These are phyloP conservation scores for Solanum virginianum DNA, from an alignment of 257 asterid genomes.

Conservation along the genomic window DNA sequence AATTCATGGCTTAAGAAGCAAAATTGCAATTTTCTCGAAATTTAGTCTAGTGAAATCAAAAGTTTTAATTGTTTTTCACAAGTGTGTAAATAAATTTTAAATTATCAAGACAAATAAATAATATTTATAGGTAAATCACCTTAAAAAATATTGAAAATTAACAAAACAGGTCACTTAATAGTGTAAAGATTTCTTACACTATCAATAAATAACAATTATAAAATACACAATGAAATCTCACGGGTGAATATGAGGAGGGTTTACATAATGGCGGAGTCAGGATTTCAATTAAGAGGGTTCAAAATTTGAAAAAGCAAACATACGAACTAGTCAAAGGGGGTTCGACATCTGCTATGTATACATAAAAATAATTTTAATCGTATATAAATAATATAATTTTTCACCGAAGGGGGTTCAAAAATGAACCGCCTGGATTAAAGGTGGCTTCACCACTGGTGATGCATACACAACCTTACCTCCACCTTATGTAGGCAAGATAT, in stretches of 20 bases:
- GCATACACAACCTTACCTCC: too few species aligned
- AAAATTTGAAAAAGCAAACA: too few species aligned
- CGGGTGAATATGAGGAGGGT: too few species aligned
- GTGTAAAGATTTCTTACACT: neutral
- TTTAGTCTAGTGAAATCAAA: neutral
- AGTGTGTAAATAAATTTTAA: neutral
- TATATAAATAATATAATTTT: too few species aligned
- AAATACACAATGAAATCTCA: neutral
- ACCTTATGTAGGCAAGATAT: neutral
- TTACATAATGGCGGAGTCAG: too few species aligned
- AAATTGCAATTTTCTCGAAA: neutral
- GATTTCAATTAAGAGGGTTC: too few species aligned
- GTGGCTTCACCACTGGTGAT: too few species aligned
- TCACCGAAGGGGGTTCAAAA: too few species aligned
- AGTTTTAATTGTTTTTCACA: neutral
- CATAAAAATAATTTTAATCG: too few species aligned
- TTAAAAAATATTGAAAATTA: neutral
- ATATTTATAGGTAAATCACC: neutral
- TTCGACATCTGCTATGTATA: too few species aligned
- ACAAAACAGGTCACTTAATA: neutral
- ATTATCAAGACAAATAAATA: neutral
- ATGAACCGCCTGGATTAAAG: too few species aligned
- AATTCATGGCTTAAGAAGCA: neutral
- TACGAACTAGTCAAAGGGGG: too few species aligned
- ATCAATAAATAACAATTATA: neutral